These are phyloP conservation scores for Populus euphratica DNA, from an alignment of 345 rosid species.

Conservation along the genomic window DNA sequence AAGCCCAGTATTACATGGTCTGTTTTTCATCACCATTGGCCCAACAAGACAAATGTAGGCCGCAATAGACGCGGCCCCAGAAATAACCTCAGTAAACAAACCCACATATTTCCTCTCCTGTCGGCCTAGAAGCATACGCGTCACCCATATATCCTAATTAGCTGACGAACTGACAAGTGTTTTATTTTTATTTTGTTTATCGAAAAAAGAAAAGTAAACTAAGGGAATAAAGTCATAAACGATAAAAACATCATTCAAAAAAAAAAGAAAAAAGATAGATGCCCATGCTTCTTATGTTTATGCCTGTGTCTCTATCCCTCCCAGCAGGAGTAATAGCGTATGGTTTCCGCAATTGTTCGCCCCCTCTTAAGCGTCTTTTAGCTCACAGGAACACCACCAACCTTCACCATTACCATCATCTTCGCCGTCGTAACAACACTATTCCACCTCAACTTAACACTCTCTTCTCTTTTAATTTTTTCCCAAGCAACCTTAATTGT, in stretches of 20 bases:
- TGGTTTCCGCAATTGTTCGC: slow-evolving; percentile 39
- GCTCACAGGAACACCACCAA: not conserved
- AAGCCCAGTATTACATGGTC: no score
- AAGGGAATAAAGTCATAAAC: no score
- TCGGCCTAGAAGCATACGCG: not conserved
- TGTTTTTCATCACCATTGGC: not conserved
- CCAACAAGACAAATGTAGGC: not conserved
- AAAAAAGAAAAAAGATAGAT: not conserved
- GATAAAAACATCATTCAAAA: not conserved
- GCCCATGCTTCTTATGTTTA: not conserved
- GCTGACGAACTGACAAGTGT: not conserved
- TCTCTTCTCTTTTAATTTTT: slow-evolving; percentile 28
- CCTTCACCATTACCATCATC: slow-evolving; percentile 9
- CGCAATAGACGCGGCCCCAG: not conserved
- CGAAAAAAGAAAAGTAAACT: not conserved
- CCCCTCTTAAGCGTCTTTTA: slow-evolving; percentile 34
- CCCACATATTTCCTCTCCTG: not conserved
- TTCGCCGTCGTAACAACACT: not conserved
- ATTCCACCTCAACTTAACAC: slow-evolving; percentile 14
- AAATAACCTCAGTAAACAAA: not conserved
- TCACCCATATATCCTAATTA: not conserved
- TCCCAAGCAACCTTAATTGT: slow-evolving; percentile 12
- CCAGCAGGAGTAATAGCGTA: slow-evolving; percentile 29
- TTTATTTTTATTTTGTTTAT: not conserved
- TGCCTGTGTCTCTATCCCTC: slow-evolving; percentile 19